Conservation (phyloP, 106 monocot genomes). For the Triglochin maritima region DNA sequence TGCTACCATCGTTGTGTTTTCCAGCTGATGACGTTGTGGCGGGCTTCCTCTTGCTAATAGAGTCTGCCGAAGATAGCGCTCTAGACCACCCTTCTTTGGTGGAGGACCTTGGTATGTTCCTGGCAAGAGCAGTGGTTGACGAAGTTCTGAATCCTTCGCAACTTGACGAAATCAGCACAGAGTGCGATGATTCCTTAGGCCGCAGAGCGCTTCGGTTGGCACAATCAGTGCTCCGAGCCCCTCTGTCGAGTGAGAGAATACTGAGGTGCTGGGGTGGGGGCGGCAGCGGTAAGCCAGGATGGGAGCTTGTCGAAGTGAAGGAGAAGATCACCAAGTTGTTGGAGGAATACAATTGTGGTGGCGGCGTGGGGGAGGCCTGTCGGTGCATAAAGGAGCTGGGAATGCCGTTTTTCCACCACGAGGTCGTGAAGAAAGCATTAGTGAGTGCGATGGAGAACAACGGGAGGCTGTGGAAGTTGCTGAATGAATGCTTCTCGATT, state of each 20-base stretch:
- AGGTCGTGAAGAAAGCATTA: constrained; percentile 70
- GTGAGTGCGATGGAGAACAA: constrained; percentile 60
- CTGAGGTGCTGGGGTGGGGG: constrained; percentile 77
- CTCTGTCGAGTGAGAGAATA: constrained; percentile 53
- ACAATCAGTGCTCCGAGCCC: constrained; percentile 28
- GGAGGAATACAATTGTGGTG: constrained; percentile 65
- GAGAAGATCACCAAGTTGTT: constrained; percentile 59
- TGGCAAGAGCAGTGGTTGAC: constrained; percentile 74
- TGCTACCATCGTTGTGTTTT: constrained; percentile 42
- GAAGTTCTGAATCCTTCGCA: constrained; percentile 56
- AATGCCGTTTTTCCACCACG: constrained; percentile 87
- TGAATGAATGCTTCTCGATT: constrained; percentile 26
- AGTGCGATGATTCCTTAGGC: constrained; percentile 12
- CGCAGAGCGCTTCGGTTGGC: constrained; percentile 31
- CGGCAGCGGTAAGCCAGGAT: constrained; percentile 44
- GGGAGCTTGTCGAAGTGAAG: constrained; percentile 61
- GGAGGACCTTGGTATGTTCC: constrained; percentile 53
- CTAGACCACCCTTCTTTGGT: constrained; percentile 44
- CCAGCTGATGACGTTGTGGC: constrained; percentile 36
- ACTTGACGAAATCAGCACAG: constrained; percentile 34
- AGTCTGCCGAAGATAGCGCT: constrained; percentile 50
- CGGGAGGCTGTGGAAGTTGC: constrained; percentile 33
- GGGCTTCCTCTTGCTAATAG: constrained; percentile 45
- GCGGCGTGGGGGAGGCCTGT: constrained; percentile 55
- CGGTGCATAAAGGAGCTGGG: constrained; percentile 76